Base-by-base conservation (phyloP, 495 filamentous ascomycete genomes). In the Hypoxylon rickii region DNA sequence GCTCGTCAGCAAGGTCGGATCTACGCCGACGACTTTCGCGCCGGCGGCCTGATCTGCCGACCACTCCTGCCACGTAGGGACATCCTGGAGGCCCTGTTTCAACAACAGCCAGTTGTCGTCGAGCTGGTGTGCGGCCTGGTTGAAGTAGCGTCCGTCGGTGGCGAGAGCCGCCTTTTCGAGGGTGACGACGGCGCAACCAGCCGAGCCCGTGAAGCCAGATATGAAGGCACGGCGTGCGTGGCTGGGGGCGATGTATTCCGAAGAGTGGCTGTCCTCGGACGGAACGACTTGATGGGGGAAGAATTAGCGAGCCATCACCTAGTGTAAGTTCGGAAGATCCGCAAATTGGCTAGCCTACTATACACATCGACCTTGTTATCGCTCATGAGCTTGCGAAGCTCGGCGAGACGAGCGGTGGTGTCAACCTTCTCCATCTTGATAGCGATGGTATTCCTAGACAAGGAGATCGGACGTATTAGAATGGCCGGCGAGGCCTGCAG, bases 31-130 rank as follows among this genome's bases (percentile, higher is more conserved):
- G 32, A 80, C 79, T 76, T 96, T 96, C 44, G 89, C 90, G 33
- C 84, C 89, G 45, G 88, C 84, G 18, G 91, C 83, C 69, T 96
- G 87, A 46, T 94, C 88, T 34, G 86, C 87, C 16, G 88, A 88
- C 95, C 95, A 99, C 71, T 99, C 95, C 70, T 96, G 91, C 90
- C 94, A 97, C 2, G 93, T 97, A 5, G 90, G 93, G 20, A 97
- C 92, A 69, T 96, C 91, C 61, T 91, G 88, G 13, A 96, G 73
- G 4, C 95, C 95, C 65, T 93, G 88, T 77, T 97, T 99, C 61
- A 99, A 75, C 8, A 99, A 81, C 32, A 80, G 69, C 95, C 95
- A 99, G 70, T 97, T 97, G 57, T 69, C 77, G 67, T 97, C 95
- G 29, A 99, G 82, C 70, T 99, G 93, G 64, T 94, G 88, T 38